These are phyloP conservation scores for Artemisia tridentata DNA, from an alignment of 129 eudicot species.

Conservation along the genomic window DNA sequence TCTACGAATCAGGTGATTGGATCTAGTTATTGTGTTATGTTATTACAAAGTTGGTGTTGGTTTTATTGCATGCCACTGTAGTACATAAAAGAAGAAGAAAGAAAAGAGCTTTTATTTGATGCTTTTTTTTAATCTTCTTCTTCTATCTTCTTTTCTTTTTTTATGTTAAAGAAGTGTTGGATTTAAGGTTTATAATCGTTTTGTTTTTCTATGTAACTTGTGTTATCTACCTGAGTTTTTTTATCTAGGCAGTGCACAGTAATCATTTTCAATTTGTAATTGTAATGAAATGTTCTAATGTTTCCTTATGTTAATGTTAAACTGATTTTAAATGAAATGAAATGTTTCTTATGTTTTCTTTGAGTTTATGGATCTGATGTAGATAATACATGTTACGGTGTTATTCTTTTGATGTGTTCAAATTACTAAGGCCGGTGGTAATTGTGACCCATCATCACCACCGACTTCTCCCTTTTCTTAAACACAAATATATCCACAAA, in stretches of 20 bases:
- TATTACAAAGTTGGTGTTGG: neutral
- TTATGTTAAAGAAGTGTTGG: neutral
- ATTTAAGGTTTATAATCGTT: conserved; percentile 1
- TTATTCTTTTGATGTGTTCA: neutral
- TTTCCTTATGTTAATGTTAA: conserved; percentile 5
- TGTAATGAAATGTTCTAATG: conserved; percentile 17
- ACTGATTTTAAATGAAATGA: neutral
- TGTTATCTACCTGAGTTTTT: conserved; percentile 32
- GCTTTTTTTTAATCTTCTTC: conserved; percentile 20
- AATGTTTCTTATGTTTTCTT: neutral
- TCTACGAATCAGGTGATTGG: conserved; percentile 53
- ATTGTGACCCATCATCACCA: neutral
- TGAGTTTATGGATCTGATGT: neutral
- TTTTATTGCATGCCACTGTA: conserved; percentile 32
- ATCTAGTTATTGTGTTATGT: conserved; percentile 7
- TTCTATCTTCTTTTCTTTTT: too few relatives aligned
- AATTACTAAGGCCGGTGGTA: neutral
- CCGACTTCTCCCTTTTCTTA: too few relatives aligned
- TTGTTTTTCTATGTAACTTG: conserved; percentile 27
- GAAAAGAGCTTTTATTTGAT: conserved; percentile 29
- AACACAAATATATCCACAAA: too few relatives aligned
- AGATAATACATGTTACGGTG: neutral
- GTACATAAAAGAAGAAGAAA: conserved; percentile 13
- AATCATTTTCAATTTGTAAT: conserved; percentile 27
- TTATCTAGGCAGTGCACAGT: conserved; percentile 29